phyloP scores from a whole-genome alignment of 108 stramenopile genomes.

The Hondaea fermentalgiana region DNA sequence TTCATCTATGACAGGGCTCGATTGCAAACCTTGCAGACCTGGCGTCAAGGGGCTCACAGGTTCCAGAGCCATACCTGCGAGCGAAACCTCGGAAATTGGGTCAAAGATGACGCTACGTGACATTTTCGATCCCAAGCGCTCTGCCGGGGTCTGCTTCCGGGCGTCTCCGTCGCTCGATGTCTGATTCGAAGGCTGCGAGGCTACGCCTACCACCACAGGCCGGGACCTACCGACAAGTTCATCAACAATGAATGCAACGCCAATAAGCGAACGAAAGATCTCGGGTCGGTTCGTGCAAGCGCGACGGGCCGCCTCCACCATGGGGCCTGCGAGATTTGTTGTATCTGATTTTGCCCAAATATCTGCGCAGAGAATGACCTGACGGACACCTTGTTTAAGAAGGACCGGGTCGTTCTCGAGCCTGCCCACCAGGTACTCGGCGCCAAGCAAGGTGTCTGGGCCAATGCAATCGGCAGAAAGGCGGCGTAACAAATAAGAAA shows the following conservation, averaged over 20 bases:
- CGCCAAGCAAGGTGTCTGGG: background rate
- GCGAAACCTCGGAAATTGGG: background rate
- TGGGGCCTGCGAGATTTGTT: background rate
- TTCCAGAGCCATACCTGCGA: background rate
- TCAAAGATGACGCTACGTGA: background rate
- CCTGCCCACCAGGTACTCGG: background rate
- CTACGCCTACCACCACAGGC: too few species aligned
- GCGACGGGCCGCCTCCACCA: background rate
- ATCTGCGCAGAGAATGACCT: background rate
- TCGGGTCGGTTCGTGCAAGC: background rate
- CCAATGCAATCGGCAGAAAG: background rate
- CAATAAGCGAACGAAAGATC: background rate
- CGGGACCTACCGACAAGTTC: background rate
- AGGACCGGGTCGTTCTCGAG: background rate
- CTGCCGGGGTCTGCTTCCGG: too few species aligned
- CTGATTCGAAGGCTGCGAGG: too few species aligned
- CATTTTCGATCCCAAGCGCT: background rate
- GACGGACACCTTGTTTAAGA: background rate
- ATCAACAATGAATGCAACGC: background rate
- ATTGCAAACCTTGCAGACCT: too few species aligned
- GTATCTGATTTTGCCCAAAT: background rate
- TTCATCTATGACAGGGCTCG: too few species aligned
- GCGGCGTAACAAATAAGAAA: background rate
- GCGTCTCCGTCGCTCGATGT: too few species aligned
- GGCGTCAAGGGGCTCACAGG: too few species aligned